Conservation (phyloP, 106 monocot species). For the Xerophyta viscosa region DNA sequence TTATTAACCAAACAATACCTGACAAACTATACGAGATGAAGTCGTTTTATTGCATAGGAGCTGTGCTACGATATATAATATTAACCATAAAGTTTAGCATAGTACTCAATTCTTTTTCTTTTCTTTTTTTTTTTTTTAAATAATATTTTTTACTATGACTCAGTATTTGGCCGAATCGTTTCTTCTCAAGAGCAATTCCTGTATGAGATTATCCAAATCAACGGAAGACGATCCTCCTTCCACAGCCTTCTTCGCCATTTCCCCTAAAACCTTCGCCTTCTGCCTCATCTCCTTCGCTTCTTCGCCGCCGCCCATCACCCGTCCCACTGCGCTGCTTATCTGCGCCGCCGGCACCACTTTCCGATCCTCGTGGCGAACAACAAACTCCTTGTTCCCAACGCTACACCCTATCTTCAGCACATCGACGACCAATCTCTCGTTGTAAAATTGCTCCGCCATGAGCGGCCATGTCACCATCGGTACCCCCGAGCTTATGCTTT, state of each 20-base stretch:
- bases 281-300: constrained; percentile 18
- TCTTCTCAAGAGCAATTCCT: no score
- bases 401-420: constrained; percentile 9
- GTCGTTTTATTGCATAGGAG: no score
- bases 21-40: no score
- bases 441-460: constrained; percentile 23
- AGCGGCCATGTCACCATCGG: constrained; percentile 35
- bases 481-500: constrained; percentile 16
- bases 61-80: no score
- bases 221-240: constrained; percentile 16
- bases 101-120: no score
- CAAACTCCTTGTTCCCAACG: background rate
- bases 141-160: no score
- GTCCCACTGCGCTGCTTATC: background rate
- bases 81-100: no score
- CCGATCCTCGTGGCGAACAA: background rate
- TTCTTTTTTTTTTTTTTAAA: no score
- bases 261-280: constrained; percentile 11
- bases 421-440: constrained; percentile 25
- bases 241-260: constrained; percentile 17
- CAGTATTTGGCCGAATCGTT: no score
- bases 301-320: constrained; percentile 13
- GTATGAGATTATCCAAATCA: constrained; percentile 1
- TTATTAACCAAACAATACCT: no score
- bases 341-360: background rate